A percentile compares a stretch with the other conserved stretches of the same genome.
phyloP scores from a whole-genome alignment of 2,329 filamentous ascomycete genomes.

The Fusarium tuaranense region DNA sequence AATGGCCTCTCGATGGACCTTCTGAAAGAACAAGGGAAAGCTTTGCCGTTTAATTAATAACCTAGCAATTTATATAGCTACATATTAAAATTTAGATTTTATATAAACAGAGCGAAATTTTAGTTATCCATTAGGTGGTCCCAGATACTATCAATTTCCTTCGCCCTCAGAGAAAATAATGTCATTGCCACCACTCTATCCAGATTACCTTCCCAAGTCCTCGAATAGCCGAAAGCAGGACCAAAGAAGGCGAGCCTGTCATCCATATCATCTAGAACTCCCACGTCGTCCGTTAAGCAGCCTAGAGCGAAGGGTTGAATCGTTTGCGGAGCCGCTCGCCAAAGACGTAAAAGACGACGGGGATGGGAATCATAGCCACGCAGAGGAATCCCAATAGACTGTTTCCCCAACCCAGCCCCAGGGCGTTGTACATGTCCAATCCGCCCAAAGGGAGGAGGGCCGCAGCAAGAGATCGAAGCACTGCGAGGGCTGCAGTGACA shows the following conservation, averaged over 20 bases:
- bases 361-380: slow-evolving; percentile 4
- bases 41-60: no score
- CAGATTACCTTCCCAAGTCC: not conserved
- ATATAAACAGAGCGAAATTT: not conserved
- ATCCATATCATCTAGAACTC: no score
- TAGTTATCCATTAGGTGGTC: not conserved
- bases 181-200: not conserved
- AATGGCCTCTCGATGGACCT: no score
- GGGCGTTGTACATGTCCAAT: slow-evolving; percentile 8
- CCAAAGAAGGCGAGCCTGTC: not conserved
- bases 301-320: not conserved
- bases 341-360: not conserved
- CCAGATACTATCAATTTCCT: not conserved
- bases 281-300: not conserved
- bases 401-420: slow-evolving; percentile 11
- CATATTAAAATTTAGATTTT: not conserved
- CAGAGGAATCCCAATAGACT: slow-evolving; percentile 3
- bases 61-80: not conserved
- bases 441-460: slow-evolving; percentile 61
- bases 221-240: not conserved
- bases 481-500: slow-evolving; percentile 28
- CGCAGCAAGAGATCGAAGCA: slow-evolving; percentile 66
- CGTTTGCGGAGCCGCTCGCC: slow-evolving; percentile 2
- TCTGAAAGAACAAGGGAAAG: no score
- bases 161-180: no score